Base-by-base conservation (phyloP, 1,139 yeast genomes). In the Geotrichum macrosporum region DNA sequence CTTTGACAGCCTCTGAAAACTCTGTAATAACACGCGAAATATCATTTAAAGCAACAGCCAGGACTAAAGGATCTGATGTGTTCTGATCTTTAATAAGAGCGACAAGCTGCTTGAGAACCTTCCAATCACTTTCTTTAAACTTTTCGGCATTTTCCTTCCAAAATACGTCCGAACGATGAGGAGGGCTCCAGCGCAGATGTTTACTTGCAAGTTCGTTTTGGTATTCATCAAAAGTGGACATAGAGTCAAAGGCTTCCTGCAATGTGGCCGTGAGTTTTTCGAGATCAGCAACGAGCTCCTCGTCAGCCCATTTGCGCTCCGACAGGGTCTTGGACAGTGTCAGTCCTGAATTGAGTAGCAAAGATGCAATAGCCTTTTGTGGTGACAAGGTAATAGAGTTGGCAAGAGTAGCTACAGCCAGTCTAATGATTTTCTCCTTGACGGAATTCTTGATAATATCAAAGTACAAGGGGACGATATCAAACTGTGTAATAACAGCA, bases 161-260 rank as follows among this genome's bases (percentile, higher is more conserved):
- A 65, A 92, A 92, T 47, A 85, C 87, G 46, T 78, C 80, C 40
- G 87, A 84, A 57, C 80, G 78, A 68, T 92, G 98, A 20, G 95
- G 88, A 47, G 98, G 98, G 1, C 95, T 79, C 94, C 96, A 92
- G 53, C 79, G 77, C 60, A 92, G 76, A 53, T 79, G 75, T 59
- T 82, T 80, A 50, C 92, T 80, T 53, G 80, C 84, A 51, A 92
- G 73, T 68, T 92, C 98, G 43, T 88, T 80, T 58, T 78, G 73
- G 66, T 89, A 92, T 66, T 89, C 97, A 61, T 92, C 98, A 63
- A 92, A 85, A 1, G 96, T 87, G 4, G 97, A 82, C 71, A 92
- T 77, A 55, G 78, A 80, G 47, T 81, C 77, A 53, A 84, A 89
- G 42, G 86, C 81, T 33, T 80, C 84, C 54, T 80, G 78, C 57